Conservation (phyloP, 148 eudicot species). For the Simmondsia chinensis region DNA sequence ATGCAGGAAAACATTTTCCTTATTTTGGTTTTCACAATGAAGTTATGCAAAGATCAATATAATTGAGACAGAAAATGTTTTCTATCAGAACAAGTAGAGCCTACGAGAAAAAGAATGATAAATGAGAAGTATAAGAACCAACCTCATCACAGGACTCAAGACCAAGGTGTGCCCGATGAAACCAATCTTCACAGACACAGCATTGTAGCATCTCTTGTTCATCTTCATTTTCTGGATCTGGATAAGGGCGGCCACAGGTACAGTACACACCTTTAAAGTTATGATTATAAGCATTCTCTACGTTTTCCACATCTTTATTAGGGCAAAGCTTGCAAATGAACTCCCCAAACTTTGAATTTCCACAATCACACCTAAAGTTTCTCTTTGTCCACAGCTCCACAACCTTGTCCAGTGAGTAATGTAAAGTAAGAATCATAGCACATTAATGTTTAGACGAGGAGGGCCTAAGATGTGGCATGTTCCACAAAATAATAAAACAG, state of each 20-base stretch:
- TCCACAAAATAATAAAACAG: too few relatives aligned
- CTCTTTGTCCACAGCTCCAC: slow-evolving; percentile 98
- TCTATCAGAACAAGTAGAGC: too few relatives aligned
- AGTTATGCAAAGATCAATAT: too few relatives aligned
- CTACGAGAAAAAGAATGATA: neutral
- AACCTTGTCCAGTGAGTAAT: slow-evolving; percentile 53
- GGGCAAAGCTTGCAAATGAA: slow-evolving; percentile 81
- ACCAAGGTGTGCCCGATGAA: slow-evolving; percentile 91
- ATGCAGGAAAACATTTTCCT: too few relatives aligned
- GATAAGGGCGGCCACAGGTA: slow-evolving; percentile 83
- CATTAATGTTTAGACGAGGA: too few relatives aligned
- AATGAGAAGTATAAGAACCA: slow-evolving; percentile 13
- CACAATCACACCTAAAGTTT: slow-evolving; percentile 93
- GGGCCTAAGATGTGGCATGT: too few relatives aligned
- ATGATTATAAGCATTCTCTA: slow-evolving; percentile 73
- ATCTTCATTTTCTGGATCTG: slow-evolving; percentile 86
- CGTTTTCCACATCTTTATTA: slow-evolving; percentile 74
- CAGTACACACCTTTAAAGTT: slow-evolving; percentile 92
- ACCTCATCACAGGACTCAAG: slow-evolving; percentile 73
- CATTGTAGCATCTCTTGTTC: slow-evolving; percentile 94
- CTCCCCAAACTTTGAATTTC: slow-evolving; percentile 95
- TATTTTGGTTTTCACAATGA: too few relatives aligned
- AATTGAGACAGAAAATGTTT: too few relatives aligned
- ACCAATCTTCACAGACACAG: slow-evolving; percentile 98
- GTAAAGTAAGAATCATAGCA: too few relatives aligned